Base-by-base conservation (phyloP, 2,329 filamentous ascomycete genomes). In the Macrophomina tecta region DNA sequence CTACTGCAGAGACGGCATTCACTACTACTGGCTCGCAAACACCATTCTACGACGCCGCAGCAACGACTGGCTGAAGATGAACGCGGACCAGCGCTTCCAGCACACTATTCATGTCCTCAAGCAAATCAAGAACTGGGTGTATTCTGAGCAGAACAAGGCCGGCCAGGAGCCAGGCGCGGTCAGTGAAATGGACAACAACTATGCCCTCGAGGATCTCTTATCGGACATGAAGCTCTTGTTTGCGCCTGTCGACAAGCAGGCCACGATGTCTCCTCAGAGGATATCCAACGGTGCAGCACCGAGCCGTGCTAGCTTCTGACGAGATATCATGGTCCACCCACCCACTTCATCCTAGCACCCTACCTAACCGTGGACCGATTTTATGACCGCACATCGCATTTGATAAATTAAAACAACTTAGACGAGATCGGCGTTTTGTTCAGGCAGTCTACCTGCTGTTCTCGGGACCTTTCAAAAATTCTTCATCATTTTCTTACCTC, bases 161-260 rank as follows among this genome's bases (percentile, higher is more conserved):
- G 90, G 89, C 30, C 87, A 91, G 72, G 88, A 90, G 70, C 80
- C 90, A 67, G 90, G 90, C 69, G 90, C 88, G 38, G 84, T 92
- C 34, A 87, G 86, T 70, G 86, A 89, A 65, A 90, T 92, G 69
- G 87, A 91, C 73, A 86, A 89, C 69, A 84, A 86, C 67, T 92
- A 89, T 74, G 89, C 87, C 6, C 80, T 87, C 48, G 82, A 82
- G 70, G 85, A 90, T 74, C 82, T 90, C 71, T 90, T 87, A 7
- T 82, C 92, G 68, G 86, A 92, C 77, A 91, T 92, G 89, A 87
- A 87, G 73, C 83, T 88, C 72, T 82, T 93, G 61, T 92, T 92
- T 76, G 87, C 84, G 73, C 89, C 89, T 16, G 82, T 83, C 74
- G 75, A 78, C 66, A 72, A 73, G 52, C 72, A 74, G 51, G 56